Evolutionary conservation across 805 yeast genomes (phyloP).

Genomic region (Candida ponderosae): DNA sequence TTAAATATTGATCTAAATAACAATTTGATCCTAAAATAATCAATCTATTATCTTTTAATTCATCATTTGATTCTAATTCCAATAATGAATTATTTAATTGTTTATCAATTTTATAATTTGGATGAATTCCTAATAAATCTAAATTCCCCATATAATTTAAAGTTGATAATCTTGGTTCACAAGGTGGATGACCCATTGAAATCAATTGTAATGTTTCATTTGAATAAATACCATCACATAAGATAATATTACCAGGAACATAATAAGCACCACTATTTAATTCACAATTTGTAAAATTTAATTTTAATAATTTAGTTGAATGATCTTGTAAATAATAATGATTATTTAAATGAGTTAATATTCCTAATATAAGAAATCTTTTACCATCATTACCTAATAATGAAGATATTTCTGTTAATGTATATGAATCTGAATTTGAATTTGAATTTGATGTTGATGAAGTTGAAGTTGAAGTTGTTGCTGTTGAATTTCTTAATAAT

Average conservation of each 20-base stretch:
- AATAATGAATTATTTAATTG: slow-evolving; percentile 47
- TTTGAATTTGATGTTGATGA: slow-evolving; percentile 27
- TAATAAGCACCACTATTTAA: slow-evolving; percentile 61
- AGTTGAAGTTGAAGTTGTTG: slow-evolving; percentile 36
- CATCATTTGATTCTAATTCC: slow-evolving; percentile 49
- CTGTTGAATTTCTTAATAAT: slow-evolving; percentile 65
- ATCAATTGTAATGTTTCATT: slow-evolving; percentile 64
- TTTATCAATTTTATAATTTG: slow-evolving; percentile 51
- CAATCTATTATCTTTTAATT: slow-evolving; percentile 47
- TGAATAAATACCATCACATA: slow-evolving; percentile 82
- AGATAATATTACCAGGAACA: slow-evolving; percentile 66
- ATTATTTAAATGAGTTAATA: slow-evolving; percentile 59
- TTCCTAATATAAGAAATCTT: slow-evolving; percentile 71
- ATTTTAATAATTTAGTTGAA: slow-evolving; percentile 55
- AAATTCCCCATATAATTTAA: slow-evolving; percentile 69
- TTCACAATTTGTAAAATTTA: slow-evolving; percentile 55
- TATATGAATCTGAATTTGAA: slow-evolving; percentile 7
- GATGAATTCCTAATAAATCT: slow-evolving; percentile 55
- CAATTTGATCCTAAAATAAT: slow-evolving; percentile 72
- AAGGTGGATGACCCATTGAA: slow-evolving; percentile 79
- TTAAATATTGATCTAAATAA: slow-evolving; percentile 49
- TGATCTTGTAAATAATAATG: slow-evolving; percentile 76
- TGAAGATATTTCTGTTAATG: slow-evolving; percentile 72
- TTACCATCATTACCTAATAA: slow-evolving; percentile 78
- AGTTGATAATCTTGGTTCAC: slow-evolving; percentile 63